Conservation (phyloP, 192 early-diverging fungal species). For the Backusella psychrophila region DNA sequence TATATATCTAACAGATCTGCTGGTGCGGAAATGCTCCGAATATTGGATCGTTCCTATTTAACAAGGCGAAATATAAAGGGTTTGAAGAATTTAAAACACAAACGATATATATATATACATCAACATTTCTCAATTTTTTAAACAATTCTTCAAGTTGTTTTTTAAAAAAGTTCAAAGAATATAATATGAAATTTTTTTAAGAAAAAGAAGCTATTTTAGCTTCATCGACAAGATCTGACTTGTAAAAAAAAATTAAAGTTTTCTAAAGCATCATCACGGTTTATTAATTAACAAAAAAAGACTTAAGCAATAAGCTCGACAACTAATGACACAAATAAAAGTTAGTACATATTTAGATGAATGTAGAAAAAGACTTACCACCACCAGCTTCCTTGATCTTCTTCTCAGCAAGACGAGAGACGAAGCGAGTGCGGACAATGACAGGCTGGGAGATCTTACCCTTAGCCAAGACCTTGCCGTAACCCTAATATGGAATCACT, state of each 20-base stretch:
- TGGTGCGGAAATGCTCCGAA: background rate
- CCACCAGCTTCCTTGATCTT: slow-evolving; percentile 99
- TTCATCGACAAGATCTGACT: background rate
- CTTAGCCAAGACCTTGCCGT: slow-evolving; percentile 95
- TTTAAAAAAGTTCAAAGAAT: background rate
- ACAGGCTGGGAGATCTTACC: slow-evolving; percentile 90
- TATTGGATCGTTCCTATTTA: background rate
- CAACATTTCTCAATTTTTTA: background rate
- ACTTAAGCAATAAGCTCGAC: slow-evolving; percentile 61
- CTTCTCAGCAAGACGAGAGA: slow-evolving; percentile 92
- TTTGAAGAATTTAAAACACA: background rate
- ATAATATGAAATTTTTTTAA: background rate
- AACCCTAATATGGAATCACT: slow-evolving; percentile 57
- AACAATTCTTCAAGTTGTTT: background rate
- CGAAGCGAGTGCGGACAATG: slow-evolving; percentile 94
- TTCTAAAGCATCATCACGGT: background rate
- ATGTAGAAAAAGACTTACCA: slow-evolving; percentile 31
- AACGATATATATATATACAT: background rate
- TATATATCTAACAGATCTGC: background rate
- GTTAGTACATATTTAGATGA: background rate
- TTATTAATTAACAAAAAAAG: slow-evolving; percentile 8
- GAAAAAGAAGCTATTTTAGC: too few relatives aligned
- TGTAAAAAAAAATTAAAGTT: background rate
- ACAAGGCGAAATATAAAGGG: background rate
- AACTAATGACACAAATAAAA: slow-evolving; percentile 14